These are phyloP conservation scores for Dichotomopilus funicola DNA, from an alignment of 2,329 filamentous ascomycete species.

Conservation along the genomic window DNA sequence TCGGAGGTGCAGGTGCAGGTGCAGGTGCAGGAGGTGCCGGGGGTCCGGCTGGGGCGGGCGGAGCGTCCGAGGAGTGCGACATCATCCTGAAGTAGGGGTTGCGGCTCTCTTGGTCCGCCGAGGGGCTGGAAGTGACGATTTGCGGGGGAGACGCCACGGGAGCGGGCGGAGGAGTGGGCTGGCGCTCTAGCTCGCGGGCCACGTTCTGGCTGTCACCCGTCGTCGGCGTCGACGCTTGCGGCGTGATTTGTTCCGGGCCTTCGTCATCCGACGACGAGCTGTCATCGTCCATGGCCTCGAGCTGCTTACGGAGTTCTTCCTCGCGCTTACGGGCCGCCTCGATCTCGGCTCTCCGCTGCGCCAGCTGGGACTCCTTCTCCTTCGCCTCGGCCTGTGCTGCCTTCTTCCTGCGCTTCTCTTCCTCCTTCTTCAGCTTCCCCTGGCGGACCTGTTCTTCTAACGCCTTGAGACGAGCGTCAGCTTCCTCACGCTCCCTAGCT, in stretches of 20 bases:
- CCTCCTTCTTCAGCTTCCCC: slow-evolving; percentile 91
- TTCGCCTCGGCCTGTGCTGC: slow-evolving; percentile 79
- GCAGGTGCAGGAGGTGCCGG: slow-evolving; percentile 23
- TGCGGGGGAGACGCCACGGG: slow-evolving; percentile 43
- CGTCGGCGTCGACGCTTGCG: slow-evolving; percentile 54
- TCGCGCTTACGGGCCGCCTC: slow-evolving; percentile 87
- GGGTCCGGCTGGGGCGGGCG: slow-evolving; percentile 32
- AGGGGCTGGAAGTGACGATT: slow-evolving; percentile 44
- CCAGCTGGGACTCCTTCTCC: slow-evolving; percentile 79
- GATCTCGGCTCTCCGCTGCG: slow-evolving; percentile 81
- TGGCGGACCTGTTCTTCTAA: slow-evolving; percentile 91
- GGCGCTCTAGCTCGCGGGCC: slow-evolving; percentile 49
- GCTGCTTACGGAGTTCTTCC: slow-evolving; percentile 78
- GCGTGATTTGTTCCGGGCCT: slow-evolving; percentile 62
- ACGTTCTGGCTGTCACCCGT: slow-evolving; percentile 44
- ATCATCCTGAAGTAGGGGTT: slow-evolving; percentile 95
- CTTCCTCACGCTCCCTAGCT: slow-evolving; percentile 69
- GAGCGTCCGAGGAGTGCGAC: slow-evolving; percentile 57
- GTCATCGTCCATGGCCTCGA: slow-evolving; percentile 67
- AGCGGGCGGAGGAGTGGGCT: slow-evolving; percentile 42
- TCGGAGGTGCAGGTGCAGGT: slow-evolving; percentile 39
- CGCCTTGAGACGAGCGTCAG: slow-evolving; percentile 75
- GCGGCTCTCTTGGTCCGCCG: slow-evolving; percentile 69
- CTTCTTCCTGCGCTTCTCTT: slow-evolving; percentile 90
- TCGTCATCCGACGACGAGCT: slow-evolving; percentile 79